Evolutionary conservation across 163 green algal species (phyloP).

Genomic region (Scenedesmus sp.): DNA sequence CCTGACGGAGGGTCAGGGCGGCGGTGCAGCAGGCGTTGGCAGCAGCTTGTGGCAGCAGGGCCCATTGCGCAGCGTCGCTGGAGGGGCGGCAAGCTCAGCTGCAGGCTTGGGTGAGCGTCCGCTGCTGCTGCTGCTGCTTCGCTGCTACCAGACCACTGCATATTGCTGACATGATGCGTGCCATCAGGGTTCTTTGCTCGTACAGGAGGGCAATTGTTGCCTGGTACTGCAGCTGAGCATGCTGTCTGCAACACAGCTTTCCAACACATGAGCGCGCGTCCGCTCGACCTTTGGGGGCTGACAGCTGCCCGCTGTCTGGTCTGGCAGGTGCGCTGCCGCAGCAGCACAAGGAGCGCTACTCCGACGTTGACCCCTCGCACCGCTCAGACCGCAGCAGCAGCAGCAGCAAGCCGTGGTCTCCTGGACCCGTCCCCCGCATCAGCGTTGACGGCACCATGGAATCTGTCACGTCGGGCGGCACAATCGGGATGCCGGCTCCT

Average conservation of each 20-base stretch:
- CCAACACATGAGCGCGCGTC: too few species aligned
- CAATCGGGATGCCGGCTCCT: background rate
- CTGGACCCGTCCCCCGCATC: background rate
- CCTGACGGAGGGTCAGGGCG: too few species aligned
- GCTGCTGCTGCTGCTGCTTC: background rate
- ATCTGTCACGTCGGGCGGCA: background rate
- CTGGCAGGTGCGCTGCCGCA: background rate
- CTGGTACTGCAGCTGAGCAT: too few species aligned
- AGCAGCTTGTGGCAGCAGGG: conserved; percentile 10
- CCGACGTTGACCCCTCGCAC: background rate
- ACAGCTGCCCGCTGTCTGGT: background rate
- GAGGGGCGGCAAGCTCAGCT: background rate
- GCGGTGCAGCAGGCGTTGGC: background rate
- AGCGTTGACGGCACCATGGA: background rate
- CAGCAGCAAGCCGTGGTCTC: background rate
- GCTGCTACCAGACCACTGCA: background rate
- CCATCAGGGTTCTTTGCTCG: too few species aligned
- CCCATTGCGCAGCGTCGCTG: background rate
- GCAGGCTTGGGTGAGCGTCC: background rate
- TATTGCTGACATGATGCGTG: too few species aligned
- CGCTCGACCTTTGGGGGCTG: too few species aligned
- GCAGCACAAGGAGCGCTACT: background rate
- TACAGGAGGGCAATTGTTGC: too few species aligned
- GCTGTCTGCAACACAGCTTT: too few species aligned
- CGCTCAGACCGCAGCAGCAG: background rate